Base-by-base conservation (phyloP, 352 stramenopile species). In the Pythium oligandrum region DNA sequence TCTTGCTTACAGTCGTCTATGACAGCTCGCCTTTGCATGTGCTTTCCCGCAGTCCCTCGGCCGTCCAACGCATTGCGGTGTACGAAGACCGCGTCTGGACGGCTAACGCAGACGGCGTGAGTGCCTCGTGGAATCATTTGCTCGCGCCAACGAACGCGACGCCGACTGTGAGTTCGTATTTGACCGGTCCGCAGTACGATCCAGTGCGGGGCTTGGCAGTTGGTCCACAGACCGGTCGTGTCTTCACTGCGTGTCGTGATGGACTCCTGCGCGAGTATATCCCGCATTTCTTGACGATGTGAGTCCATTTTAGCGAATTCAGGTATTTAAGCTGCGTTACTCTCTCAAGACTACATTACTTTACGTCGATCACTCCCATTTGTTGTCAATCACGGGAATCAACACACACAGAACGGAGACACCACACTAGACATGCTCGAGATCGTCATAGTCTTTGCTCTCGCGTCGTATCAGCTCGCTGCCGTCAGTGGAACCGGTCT, bases 121-220 rank as follows among this genome's bases (percentile, higher is more conserved):
- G 73, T 53, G 75, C 69, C 51, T 73, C 70, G 39, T 91, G 80
- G 80, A 72, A 44, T 43, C 51, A 65, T n/a, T 12, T 78, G 26
- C 12, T 66, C 26, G 6, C 37, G 1, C 30, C 40, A 12, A 32
- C 50, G 3, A 57, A 48, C 17, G 36, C 11, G 8, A 17, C 35
- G 3, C 64, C 66, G 0, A 46, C 42, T 26, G 38, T 85, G 7
- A 60, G 55, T 2, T 85, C 66, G 3, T 66, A 82, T 49, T 66
- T 89, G 4, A 85, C 78, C 0, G 80, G 80, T 17, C 80, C 80
- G 31, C 54, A 75, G 17, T 91, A 83, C 53, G 80, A 91, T 33
- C 64, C 78, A n/a, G 71, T 91, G 8, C 78, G 77, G 17, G 68
- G 64, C n/a, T 51, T 91, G 4, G 59, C 70, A 11, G 34, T 86